phyloP scores from a whole-genome alignment of 2,329 filamentous ascomycete species.

The Penicillium freii region DNA sequence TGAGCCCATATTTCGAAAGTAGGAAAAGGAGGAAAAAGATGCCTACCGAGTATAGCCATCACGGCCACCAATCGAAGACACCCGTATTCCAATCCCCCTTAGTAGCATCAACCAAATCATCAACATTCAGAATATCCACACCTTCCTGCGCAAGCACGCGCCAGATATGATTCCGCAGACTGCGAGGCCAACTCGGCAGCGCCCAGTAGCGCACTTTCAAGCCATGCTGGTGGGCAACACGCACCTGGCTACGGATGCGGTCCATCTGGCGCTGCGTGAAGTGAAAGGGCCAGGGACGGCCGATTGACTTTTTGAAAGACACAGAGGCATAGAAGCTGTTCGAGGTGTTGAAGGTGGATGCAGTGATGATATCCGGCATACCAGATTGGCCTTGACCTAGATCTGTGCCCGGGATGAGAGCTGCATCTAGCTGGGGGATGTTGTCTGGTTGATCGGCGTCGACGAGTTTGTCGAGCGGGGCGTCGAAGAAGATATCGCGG shows the following conservation, averaged over 20 bases:
- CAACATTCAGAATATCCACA: constrained; percentile 57
- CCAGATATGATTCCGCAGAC: constrained; percentile 56
- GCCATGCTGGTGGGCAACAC: constrained; percentile 51
- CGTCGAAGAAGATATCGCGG: constrained; percentile 58
- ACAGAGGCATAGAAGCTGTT: constrained; percentile 60
- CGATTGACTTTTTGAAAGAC: constrained; percentile 52
- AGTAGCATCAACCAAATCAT: constrained; percentile 54
- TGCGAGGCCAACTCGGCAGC: constrained; percentile 55
- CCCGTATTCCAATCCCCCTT: constrained; percentile 47
- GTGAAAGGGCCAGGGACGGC: constrained; percentile 50
- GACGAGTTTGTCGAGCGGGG: constrained; percentile 47
- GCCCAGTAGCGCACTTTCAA: constrained; percentile 59
- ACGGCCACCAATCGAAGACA: constrained; percentile 36
- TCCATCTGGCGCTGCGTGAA: constrained; percentile 48
- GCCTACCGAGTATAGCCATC: constrained; percentile 2
- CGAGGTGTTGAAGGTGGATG: constrained; percentile 46
- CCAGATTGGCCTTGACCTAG: constrained; percentile 49
- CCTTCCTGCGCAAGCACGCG: constrained; percentile 53
- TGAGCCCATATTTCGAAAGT: neutral
- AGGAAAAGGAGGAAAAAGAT: neutral
- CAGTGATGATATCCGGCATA: constrained; percentile 35
- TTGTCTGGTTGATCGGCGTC: constrained; percentile 11
- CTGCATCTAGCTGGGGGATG: neutral
- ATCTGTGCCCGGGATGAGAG: constrained; percentile 1
- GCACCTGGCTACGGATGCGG: constrained; percentile 52